phyloP scores from a whole-genome alignment of 208 protist genomes.

The Lotmaria passim region DNA sequence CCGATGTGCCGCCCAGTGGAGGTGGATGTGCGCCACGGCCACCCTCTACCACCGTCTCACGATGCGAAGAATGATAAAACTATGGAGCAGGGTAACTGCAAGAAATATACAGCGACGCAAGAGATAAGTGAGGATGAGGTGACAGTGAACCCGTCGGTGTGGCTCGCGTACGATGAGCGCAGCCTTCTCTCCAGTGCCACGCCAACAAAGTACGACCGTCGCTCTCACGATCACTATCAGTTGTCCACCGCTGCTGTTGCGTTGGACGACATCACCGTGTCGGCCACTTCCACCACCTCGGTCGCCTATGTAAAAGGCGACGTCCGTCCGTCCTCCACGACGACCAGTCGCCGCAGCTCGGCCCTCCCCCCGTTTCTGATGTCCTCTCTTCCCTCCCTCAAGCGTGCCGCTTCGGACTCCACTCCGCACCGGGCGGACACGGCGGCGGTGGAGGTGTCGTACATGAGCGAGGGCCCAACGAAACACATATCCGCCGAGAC shows the following conservation, averaged over 20 bases:
- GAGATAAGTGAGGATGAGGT: not conserved
- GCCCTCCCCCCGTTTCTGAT: not conserved
- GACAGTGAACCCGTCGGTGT: constrained; percentile 18
- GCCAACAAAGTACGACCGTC: not conserved
- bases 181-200: constrained; percentile 12
- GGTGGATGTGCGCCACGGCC: constrained; percentile 7
- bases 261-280: not conserved
- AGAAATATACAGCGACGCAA: too few species aligned
- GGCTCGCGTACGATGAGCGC: constrained; percentile 32
- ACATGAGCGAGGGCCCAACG: constrained; percentile 20
- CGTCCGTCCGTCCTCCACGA: not conserved
- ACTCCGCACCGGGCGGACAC: not conserved
- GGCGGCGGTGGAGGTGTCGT: not conserved
- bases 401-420: not conserved
- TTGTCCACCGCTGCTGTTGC: too few species aligned
- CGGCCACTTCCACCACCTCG: not conserved
- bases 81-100: too few species aligned
- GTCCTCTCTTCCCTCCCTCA: not conserved
- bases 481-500: not conserved
- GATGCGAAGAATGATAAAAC: not conserved
- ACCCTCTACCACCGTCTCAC: not conserved
- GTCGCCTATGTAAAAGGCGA: constrained; percentile 3
- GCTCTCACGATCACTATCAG: not conserved
- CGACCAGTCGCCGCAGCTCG: not conserved
- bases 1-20: not conserved